phyloP scores from a whole-genome alignment of 2,329 filamentous ascomycete species.

The Sclerotinia minor region DNA sequence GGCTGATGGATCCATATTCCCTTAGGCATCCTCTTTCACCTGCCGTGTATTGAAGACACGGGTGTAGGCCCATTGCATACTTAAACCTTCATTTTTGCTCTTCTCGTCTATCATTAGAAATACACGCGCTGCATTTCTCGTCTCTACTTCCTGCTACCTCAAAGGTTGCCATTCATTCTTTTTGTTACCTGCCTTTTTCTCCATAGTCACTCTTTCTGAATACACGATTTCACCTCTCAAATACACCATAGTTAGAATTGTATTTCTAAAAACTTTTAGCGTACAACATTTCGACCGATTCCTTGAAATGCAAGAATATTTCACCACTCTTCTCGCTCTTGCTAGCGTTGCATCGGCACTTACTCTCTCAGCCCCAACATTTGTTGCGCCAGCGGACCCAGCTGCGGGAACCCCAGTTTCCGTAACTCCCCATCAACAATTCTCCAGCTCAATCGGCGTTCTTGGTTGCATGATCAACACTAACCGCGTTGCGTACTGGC shows the following conservation, averaged over 20 bases:
- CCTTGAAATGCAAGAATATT: not conserved
- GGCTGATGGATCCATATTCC: not conserved
- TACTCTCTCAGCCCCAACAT: not conserved
- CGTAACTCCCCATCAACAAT: constrained; percentile 12
- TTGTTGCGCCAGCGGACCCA: not conserved
- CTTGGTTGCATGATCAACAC: constrained; percentile 19
- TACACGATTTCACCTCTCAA: not conserved
- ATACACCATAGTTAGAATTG: not conserved
- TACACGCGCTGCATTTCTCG: not conserved
- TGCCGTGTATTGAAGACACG: not conserved
- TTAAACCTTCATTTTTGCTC: not conserved
- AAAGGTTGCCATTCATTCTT: constrained; percentile 5
- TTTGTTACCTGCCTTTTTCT: not conserved
- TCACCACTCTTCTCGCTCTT: not conserved
- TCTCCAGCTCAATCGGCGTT: constrained; percentile 9
- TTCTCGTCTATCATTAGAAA: not conserved
- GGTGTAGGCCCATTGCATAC: not conserved
- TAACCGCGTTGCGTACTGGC: constrained; percentile 16
- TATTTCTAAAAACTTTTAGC: too few relatives aligned
- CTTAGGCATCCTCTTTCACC: too few relatives aligned
- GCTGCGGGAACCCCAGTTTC: not conserved
- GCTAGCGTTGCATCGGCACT: not conserved
- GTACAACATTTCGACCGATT: not conserved
- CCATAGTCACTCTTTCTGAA: not conserved
- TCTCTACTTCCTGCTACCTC: not conserved